A percentile compares a stretch with the other conserved stretches of the same genome.
Evolutionary conservation across 2,329 filamentous ascomycete species (phyloP).

Genomic region (Talaromyces verruculosus): DNA sequence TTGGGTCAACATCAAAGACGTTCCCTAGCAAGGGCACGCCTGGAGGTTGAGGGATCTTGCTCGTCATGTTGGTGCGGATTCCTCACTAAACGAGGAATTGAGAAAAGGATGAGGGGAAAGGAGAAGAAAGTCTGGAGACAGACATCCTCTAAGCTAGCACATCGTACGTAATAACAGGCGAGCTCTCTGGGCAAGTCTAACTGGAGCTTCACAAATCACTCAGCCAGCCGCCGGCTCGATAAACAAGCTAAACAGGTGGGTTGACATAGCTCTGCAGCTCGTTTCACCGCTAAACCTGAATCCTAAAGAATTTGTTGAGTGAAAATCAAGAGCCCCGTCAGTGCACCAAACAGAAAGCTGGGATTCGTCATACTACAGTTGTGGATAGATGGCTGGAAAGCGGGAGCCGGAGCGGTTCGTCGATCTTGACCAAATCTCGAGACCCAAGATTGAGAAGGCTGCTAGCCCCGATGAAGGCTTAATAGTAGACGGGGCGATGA

Average conservation of each 20-base stretch:
- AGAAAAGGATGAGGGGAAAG: not conserved
- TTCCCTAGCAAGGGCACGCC: slow-evolving; percentile 55
- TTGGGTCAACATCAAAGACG: slow-evolving; percentile 51
- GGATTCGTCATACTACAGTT: slow-evolving; percentile 14
- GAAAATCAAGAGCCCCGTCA: not conserved
- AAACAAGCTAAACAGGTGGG: not conserved
- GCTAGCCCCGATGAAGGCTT: not conserved
- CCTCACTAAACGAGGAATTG: not conserved
- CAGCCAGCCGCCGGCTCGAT: slow-evolving; percentile 9
- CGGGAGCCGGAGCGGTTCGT: slow-evolving; percentile 18
- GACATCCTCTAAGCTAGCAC: not conserved
- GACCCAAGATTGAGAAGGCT: slow-evolving; percentile 17
- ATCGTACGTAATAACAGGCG: not conserved
- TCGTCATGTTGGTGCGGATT: slow-evolving; percentile 38
- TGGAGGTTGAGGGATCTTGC: slow-evolving; percentile 53
- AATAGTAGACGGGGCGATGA: not conserved
- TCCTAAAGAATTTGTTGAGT: slow-evolving; percentile 1
- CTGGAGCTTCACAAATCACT: slow-evolving; percentile 2
- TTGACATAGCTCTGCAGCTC: slow-evolving; percentile 17
- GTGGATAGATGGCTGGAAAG: slow-evolving; percentile 7
- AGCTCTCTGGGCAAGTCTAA: not conserved
- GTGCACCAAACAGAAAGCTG: not conserved
- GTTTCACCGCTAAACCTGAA: slow-evolving; percentile 18
- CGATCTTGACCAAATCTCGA: slow-evolving; percentile 17
- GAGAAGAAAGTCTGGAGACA: not conserved